These are phyloP conservation scores for Galerina marginata DNA, from an alignment of 768 basidiomycete genomes.

Conservation along the genomic window DNA sequence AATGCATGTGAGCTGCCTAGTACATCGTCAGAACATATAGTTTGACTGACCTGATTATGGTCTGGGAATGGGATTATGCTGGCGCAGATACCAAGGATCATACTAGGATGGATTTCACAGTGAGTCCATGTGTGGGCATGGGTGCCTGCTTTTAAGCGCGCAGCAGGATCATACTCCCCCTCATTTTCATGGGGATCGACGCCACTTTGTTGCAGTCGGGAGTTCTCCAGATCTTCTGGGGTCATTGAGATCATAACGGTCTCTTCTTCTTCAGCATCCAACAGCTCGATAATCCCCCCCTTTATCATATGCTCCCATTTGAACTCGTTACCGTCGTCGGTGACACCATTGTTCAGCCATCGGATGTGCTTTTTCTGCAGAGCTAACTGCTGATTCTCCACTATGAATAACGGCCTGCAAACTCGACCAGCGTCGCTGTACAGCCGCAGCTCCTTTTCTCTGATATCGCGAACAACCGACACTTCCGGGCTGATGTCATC, in stretches of 20 bases:
- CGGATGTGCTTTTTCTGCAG: constrained; percentile 86
- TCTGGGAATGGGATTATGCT: constrained; percentile 99
- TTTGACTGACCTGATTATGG: constrained; percentile 86
- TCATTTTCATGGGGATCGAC: constrained; percentile 65
- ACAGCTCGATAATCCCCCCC: constrained; percentile 87
- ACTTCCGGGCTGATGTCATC: constrained; percentile 97
- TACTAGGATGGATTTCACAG: constrained; percentile 98
- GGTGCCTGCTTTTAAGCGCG: constrained; percentile 83
- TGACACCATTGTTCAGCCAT: constrained; percentile 63
- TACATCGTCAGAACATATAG: neutral
- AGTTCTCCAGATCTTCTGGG: constrained; percentile 91
- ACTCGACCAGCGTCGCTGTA: constrained; percentile 98
- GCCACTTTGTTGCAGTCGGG: constrained; percentile 67
- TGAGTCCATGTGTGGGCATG: constrained; percentile 96
- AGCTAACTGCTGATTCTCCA: constrained; percentile 86
- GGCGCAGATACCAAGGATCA: constrained; percentile 98
- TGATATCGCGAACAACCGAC: constrained; percentile 96
- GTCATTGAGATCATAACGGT: constrained; percentile 99
- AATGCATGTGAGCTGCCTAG: neutral
- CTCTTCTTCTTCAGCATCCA: constrained; percentile 99
- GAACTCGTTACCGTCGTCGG: constrained; percentile 68
- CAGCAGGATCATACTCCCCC: constrained; percentile 82
- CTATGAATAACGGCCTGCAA: constrained; percentile 96
- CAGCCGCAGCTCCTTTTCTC: constrained; percentile 91
- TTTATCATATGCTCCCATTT: constrained; percentile 88